Percentiles rank a stretch among this genome's conserved stretches.
Evolutionary conservation across 306 rosid genomes (phyloP).

Genomic region (Glycine soja): DNA sequence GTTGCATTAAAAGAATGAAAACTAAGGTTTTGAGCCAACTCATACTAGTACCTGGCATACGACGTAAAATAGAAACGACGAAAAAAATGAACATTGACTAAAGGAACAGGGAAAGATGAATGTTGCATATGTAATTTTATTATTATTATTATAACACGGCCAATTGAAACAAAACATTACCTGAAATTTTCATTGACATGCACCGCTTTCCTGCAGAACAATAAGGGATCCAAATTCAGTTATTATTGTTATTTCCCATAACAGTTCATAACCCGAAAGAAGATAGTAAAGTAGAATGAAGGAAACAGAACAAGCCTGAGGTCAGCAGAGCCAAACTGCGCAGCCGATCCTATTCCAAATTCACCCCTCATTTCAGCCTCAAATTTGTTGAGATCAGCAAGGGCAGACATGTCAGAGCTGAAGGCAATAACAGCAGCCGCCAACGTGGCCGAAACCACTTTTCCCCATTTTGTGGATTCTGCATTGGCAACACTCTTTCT

Average conservation of each 20-base stretch:
- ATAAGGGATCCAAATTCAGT: background rate
- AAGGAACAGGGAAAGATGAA: background rate
- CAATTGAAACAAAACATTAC: slow-evolving; percentile 35
- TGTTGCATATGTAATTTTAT: background rate
- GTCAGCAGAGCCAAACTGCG: slow-evolving; percentile 95
- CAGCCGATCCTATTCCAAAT: slow-evolving; percentile 96
- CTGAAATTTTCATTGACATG: slow-evolving; percentile 96
- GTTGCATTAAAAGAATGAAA: background rate
- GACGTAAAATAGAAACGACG: background rate
- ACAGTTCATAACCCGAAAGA: background rate
- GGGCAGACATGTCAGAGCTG: slow-evolving; percentile 68
- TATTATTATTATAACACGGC: background rate
- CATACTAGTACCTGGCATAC: background rate
- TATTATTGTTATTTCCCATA: background rate
- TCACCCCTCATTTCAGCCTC: slow-evolving; percentile 87
- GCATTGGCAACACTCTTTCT: too few species aligned
- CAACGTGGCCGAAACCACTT: slow-evolving; percentile 68
- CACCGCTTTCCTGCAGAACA: slow-evolving; percentile 74
- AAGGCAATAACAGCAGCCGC: slow-evolving; percentile 72
- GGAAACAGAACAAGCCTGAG: slow-evolving; percentile 59
- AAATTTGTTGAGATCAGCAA: slow-evolving; percentile 89
- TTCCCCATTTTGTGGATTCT: slow-evolving; percentile 49
- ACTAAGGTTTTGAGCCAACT: background rate
- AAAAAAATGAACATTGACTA: too few species aligned
- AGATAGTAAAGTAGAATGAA: background rate